Evolutionary conservation across 306 rosid genomes (phyloP).

Genomic region (Purshia tridentata): DNA sequence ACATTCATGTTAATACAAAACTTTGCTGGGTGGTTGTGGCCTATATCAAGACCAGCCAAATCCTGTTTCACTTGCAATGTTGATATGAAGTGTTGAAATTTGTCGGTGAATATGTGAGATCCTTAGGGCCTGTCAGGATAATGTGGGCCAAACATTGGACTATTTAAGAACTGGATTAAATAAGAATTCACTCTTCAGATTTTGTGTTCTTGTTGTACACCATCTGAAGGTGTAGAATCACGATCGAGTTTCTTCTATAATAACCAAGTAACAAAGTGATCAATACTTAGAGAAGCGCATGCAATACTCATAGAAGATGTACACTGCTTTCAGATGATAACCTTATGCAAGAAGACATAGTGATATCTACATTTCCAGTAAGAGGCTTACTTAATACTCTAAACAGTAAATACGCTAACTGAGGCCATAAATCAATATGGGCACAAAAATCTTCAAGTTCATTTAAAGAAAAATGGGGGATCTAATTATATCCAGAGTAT

Average conservation of each 20-base stretch:
- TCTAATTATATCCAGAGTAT: slow-evolving; percentile 21
- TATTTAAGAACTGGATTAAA: too few relatives aligned
- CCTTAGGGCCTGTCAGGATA: too few relatives aligned
- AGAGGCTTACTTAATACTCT: slow-evolving; percentile 24
- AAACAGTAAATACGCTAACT: neutral
- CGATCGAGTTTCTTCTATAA: too few relatives aligned
- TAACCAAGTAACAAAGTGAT: slow-evolving; percentile 6
- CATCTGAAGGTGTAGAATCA: too few relatives aligned
- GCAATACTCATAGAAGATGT: slow-evolving; percentile 21
- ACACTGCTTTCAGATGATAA: slow-evolving; percentile 25
- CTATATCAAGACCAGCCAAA: neutral
- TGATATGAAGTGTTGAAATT: too few relatives aligned
- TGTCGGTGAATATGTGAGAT: too few relatives aligned
- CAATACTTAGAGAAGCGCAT: slow-evolving; percentile 8
- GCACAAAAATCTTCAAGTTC: slow-evolving; percentile 7
- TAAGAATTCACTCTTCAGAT: too few relatives aligned
- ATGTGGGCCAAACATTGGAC: too few relatives aligned
- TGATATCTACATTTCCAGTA: slow-evolving; percentile 61
- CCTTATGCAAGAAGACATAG: slow-evolving; percentile 88
- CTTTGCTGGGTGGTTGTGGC: neutral
- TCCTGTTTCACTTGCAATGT: too few relatives aligned
- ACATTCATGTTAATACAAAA: neutral
- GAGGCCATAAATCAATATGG: neutral
- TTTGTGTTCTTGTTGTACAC: too few relatives aligned
- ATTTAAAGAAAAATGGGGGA: slow-evolving; percentile 3